These are phyloP conservation scores for Polyporus tsugae DNA, from an alignment of 1,284 basidiomycete genomes.

Conservation along the genomic window DNA sequence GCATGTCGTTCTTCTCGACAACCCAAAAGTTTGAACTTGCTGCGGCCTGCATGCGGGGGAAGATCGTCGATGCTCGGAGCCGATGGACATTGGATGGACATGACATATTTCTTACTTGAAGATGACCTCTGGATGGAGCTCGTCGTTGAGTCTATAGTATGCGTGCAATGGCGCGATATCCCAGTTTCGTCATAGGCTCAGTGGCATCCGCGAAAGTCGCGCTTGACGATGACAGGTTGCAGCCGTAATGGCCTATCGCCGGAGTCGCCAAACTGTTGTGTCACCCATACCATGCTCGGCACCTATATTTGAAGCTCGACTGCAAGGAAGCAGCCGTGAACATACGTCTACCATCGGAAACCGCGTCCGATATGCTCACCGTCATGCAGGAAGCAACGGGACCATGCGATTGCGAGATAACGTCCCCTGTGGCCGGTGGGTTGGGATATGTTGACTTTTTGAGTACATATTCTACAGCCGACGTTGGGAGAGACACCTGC, in stretches of 20 bases:
- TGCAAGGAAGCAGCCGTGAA: neutral
- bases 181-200: neutral
- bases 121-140: neutral
- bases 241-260: neutral
- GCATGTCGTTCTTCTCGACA: neutral
- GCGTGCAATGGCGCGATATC: neutral
- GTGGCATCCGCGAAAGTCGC: neutral
- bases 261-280: neutral
- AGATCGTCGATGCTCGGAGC: neutral
- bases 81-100: neutral
- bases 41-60: constrained; percentile 5
- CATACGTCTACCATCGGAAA: neutral
- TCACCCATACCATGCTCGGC: neutral
- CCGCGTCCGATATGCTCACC: neutral
- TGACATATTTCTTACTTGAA: neutral
- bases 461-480: neutral
- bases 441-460: constrained; percentile 10
- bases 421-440: neutral
- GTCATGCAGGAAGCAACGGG: neutral
- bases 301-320: neutral
- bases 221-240: neutral
- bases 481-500: constrained; percentile 7
- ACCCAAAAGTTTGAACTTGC: neutral
- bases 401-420: neutral
- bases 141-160: neutral